Base-by-base conservation (phyloP, 164 flowering plant genomes). In the Magnolia sinica region DNA sequence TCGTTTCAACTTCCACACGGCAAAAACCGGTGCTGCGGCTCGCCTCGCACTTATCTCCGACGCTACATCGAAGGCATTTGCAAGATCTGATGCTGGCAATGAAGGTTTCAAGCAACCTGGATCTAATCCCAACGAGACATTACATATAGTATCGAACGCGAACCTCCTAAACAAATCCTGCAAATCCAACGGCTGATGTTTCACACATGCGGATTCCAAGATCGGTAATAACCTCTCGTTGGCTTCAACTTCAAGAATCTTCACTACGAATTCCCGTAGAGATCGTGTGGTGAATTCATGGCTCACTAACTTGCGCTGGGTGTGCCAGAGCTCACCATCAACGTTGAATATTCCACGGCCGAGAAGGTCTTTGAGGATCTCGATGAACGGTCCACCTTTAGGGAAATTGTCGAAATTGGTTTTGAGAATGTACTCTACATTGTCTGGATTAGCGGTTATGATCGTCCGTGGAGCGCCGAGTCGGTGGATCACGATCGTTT, bases 291-390 rank as follows among this genome's bases (percentile, higher is more conserved):
- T 87, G 78, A 95, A 92, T 78, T 90, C 93, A 61, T 88, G 95
- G 76, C 96, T 90, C 0, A 90, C 93, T 8, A 92, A 45, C 85
- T 93, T 95, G 23, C 98, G 84, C 70, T 92, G 98, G 0, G 74
- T 51, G 74, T 81, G 71, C 99, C 99, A 95, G 1, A 77, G 52
- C 8, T 87, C 91, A 0, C 99, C 98, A 69, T 95, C 99, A 9
- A 83, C 89, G 73, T 92, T 95, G 81, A 95, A 95, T 11, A 95
- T 95, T 1, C 98, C 99, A 1, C 75, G 13, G 11, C 99, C 99
- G 2, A 95, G 91, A 55, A 95, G 82, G 76, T 95, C 97, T 0
- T 95, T 96, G n/a, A 95, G 89, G 27, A 95, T 73, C 8, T 88
- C 92, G 0, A 89, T 90, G 80, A 95, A 89, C 51, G 95, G 93